Conservation (phyloP, 306 rosid genomes). For the Dalbergia oliveri region DNA sequence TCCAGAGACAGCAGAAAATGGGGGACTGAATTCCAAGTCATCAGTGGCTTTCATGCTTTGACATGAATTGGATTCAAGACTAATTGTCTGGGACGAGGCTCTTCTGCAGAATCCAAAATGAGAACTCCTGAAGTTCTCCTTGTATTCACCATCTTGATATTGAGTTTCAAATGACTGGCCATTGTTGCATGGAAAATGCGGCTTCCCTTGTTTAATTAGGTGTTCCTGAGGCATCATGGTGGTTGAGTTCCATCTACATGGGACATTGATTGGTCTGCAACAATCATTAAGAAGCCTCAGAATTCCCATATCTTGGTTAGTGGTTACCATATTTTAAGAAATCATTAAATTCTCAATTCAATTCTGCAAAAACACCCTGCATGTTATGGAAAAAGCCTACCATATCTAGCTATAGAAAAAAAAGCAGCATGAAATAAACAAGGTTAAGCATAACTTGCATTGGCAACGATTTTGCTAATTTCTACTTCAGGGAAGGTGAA, state of each 20-base stretch:
- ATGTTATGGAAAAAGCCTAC: not conserved
- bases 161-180: conserved; percentile 54
- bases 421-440: not conserved
- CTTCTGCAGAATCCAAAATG: conserved; percentile 62
- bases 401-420: conserved; percentile 2
- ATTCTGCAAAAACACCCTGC: conserved; percentile 1
- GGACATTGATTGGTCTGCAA: conserved; percentile 80
- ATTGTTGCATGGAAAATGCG: conserved; percentile 48
- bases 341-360: not conserved
- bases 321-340: conserved; percentile 1
- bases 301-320: conserved; percentile 6
- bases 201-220: conserved; percentile 56
- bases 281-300: conserved; percentile 48
- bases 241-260: conserved; percentile 77
- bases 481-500: not conserved
- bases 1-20: conserved; percentile 76
- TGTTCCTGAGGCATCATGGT: conserved; percentile 61
- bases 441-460: conserved; percentile 1
- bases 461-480: conserved; percentile 10
- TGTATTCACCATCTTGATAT: conserved; percentile 55
- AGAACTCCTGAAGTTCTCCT: conserved; percentile 53
- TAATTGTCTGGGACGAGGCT: conserved; percentile 75
- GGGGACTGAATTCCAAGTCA: conserved; percentile 74
- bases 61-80: conserved; percentile 68
- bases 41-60: conserved; percentile 66